Base-by-base conservation (phyloP, 1,284 basidiomycete genomes). In the Puccinia polysora region DNA sequence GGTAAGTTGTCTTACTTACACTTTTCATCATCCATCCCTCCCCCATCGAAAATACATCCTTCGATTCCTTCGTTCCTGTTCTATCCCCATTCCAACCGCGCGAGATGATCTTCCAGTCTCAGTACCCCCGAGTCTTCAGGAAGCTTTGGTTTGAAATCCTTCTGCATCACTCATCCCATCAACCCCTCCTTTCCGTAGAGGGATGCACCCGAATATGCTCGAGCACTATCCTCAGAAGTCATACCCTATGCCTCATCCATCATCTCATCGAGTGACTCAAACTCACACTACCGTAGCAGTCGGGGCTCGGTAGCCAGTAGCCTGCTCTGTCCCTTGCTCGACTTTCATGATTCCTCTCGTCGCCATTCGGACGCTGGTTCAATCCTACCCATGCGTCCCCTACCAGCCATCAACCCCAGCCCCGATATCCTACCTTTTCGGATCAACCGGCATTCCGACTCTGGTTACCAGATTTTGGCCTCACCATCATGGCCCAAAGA, bases 311-410 rank as follows among this genome's bases (percentile, higher is more conserved):
- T 65, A 32, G 63, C 63, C 32, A 65, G 63, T 47, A 65, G 63
- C 52, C 63, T 65, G 34, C 63, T 45, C 23, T 59, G 65, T 59
- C 65, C 65, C n/a, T 30, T 68, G 30, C 65, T 68, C 23, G 65
- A 68, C 15, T 34, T 55, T 28, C 53, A 59, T 23, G 30, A 52
- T 34, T 56, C 53, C 47, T 59, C 53, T 47, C 40, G 55, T 23
- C 40, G 53, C 10, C 43, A 52, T 12, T 68, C 65, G n/a, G 53
- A 68, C 59, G 55, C 52, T 47, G 53, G 53, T 4, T 45, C 55
- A 12, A 58, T 59, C 28, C 40, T 68, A 32, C 40, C 65, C 40
- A 68, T 68, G 65, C 50, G 55, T 23, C 65, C 55, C 18, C 47
- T 68, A 14, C 65, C 65, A 15, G 43, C 45, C 40, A 68, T 67